These are phyloP conservation scores for Pythium biforme DNA, from an alignment of 352 stramenopile genomes.

Conservation along the genomic window DNA sequence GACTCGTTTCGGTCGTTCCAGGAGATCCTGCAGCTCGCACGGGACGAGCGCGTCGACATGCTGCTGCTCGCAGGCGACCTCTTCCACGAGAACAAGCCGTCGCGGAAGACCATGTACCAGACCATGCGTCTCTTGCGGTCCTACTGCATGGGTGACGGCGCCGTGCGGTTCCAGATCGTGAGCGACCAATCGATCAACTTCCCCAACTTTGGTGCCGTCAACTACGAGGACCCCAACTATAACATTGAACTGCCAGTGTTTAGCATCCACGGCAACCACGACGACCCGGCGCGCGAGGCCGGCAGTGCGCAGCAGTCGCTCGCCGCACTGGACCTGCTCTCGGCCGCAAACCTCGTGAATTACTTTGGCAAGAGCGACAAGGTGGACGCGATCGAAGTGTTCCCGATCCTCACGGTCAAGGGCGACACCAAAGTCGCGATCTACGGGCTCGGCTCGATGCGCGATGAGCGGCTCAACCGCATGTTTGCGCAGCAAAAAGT, in stretches of 20 bases:
- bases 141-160: slow-evolving; percentile 93
- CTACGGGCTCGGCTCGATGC: slow-evolving; percentile 98
- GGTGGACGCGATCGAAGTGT: slow-evolving; percentile 95
- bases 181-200: slow-evolving; percentile 91
- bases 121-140: slow-evolving; percentile 96
- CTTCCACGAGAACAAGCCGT: slow-evolving; percentile 99
- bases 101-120: slow-evolving; percentile 93
- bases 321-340: slow-evolving; percentile 95
- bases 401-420: slow-evolving; percentile 96
- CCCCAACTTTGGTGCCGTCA: slow-evolving; percentile 89
- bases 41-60: slow-evolving; percentile 84
- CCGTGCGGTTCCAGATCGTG: slow-evolving; percentile 87
- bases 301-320: slow-evolving; percentile 69
- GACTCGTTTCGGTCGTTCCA: slow-evolving; percentile 92
- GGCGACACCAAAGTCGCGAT: slow-evolving; percentile 94
- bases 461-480: slow-evolving; percentile 97
- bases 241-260: slow-evolving; percentile 97
- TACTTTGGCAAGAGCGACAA: slow-evolving; percentile 96
- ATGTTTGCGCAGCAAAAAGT: slow-evolving; percentile 97
- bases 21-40: slow-evolving; percentile 80
- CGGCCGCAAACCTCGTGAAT: slow-evolving; percentile 96
- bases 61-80: slow-evolving; percentile 96
- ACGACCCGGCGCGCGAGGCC: slow-evolving; percentile 96
- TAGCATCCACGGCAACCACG: slow-evolving; percentile 99
- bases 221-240: slow-evolving; percentile 97